Conservation (phyloP, 2,329 filamentous ascomycete species). For the Fusarium poae region DNA sequence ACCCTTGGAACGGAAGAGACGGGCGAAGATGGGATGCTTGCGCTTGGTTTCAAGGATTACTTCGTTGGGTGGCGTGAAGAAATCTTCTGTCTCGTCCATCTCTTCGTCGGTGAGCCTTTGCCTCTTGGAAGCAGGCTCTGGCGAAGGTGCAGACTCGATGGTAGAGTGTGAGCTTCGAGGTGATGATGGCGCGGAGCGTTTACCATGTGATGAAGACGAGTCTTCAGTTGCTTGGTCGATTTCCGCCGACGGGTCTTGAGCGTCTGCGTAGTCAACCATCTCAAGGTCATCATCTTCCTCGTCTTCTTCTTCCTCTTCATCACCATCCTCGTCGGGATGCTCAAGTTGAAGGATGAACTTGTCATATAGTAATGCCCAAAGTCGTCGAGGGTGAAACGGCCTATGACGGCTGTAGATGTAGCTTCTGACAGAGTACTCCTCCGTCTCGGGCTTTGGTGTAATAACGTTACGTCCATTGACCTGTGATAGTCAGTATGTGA, state of each 20-base stretch:
- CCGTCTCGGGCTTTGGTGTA: conserved; percentile 76
- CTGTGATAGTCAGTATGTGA: conserved; percentile 34
- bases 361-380: conserved; percentile 61
- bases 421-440: conserved; percentile 79
- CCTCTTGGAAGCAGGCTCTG: conserved; percentile 29
- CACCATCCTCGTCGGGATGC: conserved; percentile 54
- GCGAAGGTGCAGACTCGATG: conserved; percentile 43
- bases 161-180: conserved; percentile 46
- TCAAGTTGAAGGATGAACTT: conserved; percentile 66
- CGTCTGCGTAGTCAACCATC: conserved; percentile 36
- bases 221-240: not conserved
- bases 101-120: conserved; percentile 27
- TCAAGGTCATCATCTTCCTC: conserved; percentile 48
- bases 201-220: conserved; percentile 30
- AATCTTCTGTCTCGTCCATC: conserved; percentile 44
- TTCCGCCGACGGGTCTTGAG: not conserved
- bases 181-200: conserved; percentile 41
- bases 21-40: conserved; percentile 63
- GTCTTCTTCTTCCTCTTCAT: conserved; percentile 52
- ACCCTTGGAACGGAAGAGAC: conserved; percentile 73
- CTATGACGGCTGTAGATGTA: conserved; percentile 75
- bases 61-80: conserved; percentile 55
- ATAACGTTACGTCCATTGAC: conserved; percentile 65
- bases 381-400: conserved; percentile 64
- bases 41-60: conserved; percentile 68